phyloP scores from a whole-genome alignment of 176 grass and related monocot species.

The Stipa capillata region DNA sequence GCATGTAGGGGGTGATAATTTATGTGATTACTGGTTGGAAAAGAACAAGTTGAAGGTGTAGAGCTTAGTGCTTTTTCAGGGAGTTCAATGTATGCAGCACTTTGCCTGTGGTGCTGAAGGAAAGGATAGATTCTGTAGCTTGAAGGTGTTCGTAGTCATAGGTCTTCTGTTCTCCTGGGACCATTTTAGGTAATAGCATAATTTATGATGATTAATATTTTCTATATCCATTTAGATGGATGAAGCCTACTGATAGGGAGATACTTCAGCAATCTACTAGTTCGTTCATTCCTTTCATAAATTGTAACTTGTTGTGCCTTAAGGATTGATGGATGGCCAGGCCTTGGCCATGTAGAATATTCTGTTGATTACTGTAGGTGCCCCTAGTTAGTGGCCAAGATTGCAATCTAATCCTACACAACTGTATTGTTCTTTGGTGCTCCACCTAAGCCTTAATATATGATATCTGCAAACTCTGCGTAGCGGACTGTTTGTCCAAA shows the following conservation, averaged over 20 bases:
- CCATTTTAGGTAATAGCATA: not conserved
- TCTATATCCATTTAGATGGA: slow-evolving; percentile 20
- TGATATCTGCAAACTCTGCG: slow-evolving; percentile 16
- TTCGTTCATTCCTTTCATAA: slow-evolving; percentile 8
- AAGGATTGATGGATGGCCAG: slow-evolving; percentile 9
- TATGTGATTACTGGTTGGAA: slow-evolving; percentile 24
- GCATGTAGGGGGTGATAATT: slow-evolving; percentile 16
- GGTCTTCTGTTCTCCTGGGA: slow-evolving; percentile 30
- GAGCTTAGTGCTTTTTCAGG: slow-evolving; percentile 25
- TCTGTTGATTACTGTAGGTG: slow-evolving; percentile 19
- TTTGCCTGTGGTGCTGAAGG: slow-evolving; percentile 9
- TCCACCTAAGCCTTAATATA: slow-evolving; percentile 12
- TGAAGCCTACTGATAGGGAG: slow-evolving; percentile 4
- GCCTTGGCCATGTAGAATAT: slow-evolving; percentile 8
- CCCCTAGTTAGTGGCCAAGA: slow-evolving; percentile 2
- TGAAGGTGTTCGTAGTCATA: slow-evolving; percentile 23
- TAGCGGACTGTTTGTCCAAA: not conserved
- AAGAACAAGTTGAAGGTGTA: slow-evolving; percentile 12
- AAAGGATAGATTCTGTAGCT: slow-evolving; percentile 32
- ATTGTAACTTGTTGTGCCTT: not conserved
- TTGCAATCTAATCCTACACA: slow-evolving; percentile 22
- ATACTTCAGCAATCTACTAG: slow-evolving; percentile 2
- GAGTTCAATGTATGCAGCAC: slow-evolving; percentile 29
- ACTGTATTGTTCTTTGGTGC: slow-evolving; percentile 10
- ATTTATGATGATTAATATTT: not conserved